Evolutionary conservation across 495 filamentous ascomycete species (phyloP), one percentile per base, ranked within the genome.

Genomic region (Penicillium canescens): DNA sequence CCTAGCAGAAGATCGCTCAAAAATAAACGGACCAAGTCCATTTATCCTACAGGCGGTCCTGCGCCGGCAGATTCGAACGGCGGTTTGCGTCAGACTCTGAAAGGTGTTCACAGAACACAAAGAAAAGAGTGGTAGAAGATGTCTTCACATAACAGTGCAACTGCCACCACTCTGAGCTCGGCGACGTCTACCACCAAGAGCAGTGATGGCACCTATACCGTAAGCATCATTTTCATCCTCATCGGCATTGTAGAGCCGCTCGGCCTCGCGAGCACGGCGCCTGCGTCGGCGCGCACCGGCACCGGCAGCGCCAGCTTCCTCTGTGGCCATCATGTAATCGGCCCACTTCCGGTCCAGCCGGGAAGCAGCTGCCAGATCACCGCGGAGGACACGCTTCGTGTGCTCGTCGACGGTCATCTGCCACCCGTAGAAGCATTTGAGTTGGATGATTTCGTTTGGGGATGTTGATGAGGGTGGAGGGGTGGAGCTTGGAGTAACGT

Each of bases 381-480:
- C 90, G 14, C 81, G 75, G 28, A 95, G 70, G 1, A 96, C 89
- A 3, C 92, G 83, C 66, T 91, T 89, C 42, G 82, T 92, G 67
- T 97, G 93, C 65, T 96, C 90, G 52, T 96, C 86, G 18, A 96
- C 92, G 3, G 92, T 96, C 67, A 87, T 88, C 72, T 98, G 94
- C 85, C 90, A 98, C 16, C 86, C 90, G 67, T 96, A 93, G 75
- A 91, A 98, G 68, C 91, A 96, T 68, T 96, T 96, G 36, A 98
- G 78, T 14, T 82, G 74, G 47, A 98, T 89, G 46, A 96, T 82
- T 59, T 94, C 85, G 4, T 79, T 82, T 0, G 88, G 86, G 38
- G 84, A 88, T 0, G 78, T 69, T 58, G 60, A 56, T 11, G 59
- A 61, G 1, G 68, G 68, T 2, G 66, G 70, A 3, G 74, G 66